A percentile compares a stretch with the other conserved stretches of the same genome.
Conservation (phyloP, 208 protist species). For the Leishmania tropica region DNA sequence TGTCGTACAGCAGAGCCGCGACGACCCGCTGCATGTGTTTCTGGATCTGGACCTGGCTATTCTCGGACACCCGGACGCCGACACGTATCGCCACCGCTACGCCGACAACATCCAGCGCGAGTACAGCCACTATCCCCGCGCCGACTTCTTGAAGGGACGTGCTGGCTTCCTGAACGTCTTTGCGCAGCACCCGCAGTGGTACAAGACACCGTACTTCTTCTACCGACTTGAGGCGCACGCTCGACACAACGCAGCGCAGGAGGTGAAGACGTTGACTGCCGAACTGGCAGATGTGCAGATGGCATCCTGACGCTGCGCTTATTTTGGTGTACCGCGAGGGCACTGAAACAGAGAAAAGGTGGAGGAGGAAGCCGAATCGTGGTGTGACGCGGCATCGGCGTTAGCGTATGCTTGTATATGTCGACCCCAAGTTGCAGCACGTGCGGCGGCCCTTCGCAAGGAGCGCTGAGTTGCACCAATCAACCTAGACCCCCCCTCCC, state of each 20-base stretch:
- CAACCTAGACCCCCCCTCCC: neutral
- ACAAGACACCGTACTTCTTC: slow-evolving; percentile 78
- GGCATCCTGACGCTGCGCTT: neutral
- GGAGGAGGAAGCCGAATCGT: neutral
- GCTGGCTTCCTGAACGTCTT: slow-evolving; percentile 46
- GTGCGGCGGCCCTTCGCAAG: neutral
- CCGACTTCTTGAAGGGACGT: slow-evolving; percentile 57
- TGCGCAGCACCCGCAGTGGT: slow-evolving; percentile 58
- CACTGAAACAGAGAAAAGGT: neutral
- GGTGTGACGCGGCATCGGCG: neutral
- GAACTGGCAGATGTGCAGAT: slow-evolving; percentile 9
- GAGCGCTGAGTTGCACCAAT: neutral
- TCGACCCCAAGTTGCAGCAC: neutral
- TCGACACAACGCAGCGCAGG: slow-evolving; percentile 42
- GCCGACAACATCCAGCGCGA: slow-evolving; percentile 51
- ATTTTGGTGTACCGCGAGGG: neutral
- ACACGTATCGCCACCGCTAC: slow-evolving; percentile 41
- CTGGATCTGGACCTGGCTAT: slow-evolving; percentile 80
- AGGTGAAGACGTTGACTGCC: slow-evolving; percentile 38
- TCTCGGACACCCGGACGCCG: slow-evolving; percentile 43
- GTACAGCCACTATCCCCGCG: slow-evolving; percentile 53
- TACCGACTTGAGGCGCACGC: slow-evolving; percentile 53
- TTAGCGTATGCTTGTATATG: slow-evolving; percentile 1
- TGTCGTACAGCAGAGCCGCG: neutral
- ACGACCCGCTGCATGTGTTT: slow-evolving; percentile 42